These are phyloP conservation scores for Tolypocladium nubicola DNA, from an alignment of 2,329 filamentous ascomycete genomes.

Conservation along the genomic window DNA sequence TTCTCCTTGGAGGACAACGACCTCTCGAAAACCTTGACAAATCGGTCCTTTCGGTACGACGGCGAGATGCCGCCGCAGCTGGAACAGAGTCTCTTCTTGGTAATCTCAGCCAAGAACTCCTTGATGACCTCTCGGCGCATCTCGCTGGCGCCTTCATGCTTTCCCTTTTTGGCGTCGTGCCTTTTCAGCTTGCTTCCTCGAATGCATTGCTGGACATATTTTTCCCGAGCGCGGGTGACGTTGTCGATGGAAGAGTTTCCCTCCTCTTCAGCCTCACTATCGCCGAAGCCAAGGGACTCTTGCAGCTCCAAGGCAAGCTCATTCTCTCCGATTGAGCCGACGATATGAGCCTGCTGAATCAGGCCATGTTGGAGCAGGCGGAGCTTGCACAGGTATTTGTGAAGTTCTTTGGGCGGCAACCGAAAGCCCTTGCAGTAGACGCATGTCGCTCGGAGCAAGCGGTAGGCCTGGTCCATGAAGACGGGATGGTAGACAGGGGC, in stretches of 20 bases:
- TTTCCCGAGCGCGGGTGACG: constrained; percentile 40
- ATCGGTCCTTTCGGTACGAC: constrained; percentile 77
- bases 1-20: constrained; percentile 64
- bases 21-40: constrained; percentile 89
- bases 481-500: constrained; percentile 93
- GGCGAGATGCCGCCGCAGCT: constrained; percentile 63
- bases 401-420: constrained; percentile 64
- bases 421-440: constrained; percentile 83
- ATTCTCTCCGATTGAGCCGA: constrained; percentile 41
- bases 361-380: constrained; percentile 78
- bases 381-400: constrained; percentile 74
- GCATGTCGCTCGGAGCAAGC: constrained; percentile 78
- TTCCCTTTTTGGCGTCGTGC: constrained; percentile 46
- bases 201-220: constrained; percentile 66
- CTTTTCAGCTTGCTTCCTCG: constrained; percentile 42
- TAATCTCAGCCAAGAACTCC: constrained; percentile 68
- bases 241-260: constrained; percentile 43
- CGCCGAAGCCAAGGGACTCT: constrained; percentile 28
- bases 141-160: constrained; percentile 76
- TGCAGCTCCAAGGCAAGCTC: constrained; percentile 25
- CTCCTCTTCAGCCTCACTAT: constrained; percentile 55
- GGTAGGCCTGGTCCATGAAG: constrained; percentile 85
- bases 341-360: constrained; percentile 52
- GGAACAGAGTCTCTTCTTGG: constrained; percentile 57
- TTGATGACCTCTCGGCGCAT: constrained; percentile 67